Percentiles rank a stretch among this genome's conserved stretches.
Conservation (phyloP, 2,329 filamentous ascomycete genomes). For the Coniochaeta ligniaria region DNA sequence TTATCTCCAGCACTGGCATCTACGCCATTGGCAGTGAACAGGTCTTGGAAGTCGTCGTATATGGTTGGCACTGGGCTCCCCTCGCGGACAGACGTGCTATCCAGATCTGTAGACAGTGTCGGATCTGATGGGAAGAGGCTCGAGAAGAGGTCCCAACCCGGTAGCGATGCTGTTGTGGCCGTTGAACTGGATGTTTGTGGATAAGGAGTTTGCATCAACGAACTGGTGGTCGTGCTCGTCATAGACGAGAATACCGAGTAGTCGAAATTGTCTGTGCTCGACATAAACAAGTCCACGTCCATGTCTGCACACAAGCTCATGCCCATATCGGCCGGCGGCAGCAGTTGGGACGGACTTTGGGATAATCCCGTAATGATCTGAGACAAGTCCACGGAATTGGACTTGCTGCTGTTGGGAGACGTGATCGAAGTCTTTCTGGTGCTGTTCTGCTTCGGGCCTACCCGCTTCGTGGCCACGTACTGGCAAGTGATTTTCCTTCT, state of each 20-base stretch:
- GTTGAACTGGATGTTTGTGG: not conserved
- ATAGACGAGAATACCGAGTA: not conserved
- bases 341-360: not conserved
- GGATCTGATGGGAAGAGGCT: not conserved
- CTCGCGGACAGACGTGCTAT: not conserved
- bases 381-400: not conserved
- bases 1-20: not conserved
- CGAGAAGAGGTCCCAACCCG: not conserved
- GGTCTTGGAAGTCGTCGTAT: not conserved
- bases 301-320: not conserved
- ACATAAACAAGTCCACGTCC: not conserved
- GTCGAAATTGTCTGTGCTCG: not conserved
- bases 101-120: not conserved
- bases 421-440: not conserved
- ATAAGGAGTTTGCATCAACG: not conserved
- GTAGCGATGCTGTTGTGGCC: not conserved
- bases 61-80: not conserved
- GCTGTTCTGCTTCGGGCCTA: conserved; percentile 5
- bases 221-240: not conserved
- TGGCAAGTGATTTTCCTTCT: conserved; percentile 20
- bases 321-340: not conserved
- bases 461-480: conserved; percentile 18
- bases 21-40: not conserved
- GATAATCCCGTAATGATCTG: not conserved
- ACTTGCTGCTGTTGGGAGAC: not conserved